These are phyloP conservation scores for Brassica juncea DNA, from an alignment of 345 rosid genomes.

Conservation along the genomic window DNA sequence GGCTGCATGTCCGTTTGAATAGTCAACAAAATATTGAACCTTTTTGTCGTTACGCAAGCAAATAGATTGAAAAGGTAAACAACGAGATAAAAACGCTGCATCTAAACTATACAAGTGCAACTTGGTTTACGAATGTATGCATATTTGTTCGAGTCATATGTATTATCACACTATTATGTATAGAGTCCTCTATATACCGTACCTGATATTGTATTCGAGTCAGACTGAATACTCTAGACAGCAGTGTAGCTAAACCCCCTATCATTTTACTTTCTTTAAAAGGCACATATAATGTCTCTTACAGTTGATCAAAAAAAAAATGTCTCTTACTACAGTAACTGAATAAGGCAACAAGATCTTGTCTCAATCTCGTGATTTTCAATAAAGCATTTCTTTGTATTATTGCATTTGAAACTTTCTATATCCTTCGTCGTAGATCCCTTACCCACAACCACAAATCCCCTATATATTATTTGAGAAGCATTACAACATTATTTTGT, in stretches of 20 bases:
- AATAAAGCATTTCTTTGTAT: constrained; percentile 20
- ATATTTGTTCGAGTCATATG: not conserved
- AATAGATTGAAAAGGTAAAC: not conserved
- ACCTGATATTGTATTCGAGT: not conserved
- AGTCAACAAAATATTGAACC: not conserved
- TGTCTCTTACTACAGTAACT: not conserved
- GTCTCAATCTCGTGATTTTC: constrained; percentile 15
- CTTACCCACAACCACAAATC: not conserved
- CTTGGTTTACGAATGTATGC: not conserved
- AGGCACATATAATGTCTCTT: not conserved
- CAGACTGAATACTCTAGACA: not conserved
- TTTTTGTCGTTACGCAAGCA: not conserved
- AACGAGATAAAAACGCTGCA: not conserved
- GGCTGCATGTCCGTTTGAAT: not conserved
- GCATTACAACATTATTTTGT: too few relatives aligned
- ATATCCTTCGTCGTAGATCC: not conserved
- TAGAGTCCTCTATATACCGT: not conserved
- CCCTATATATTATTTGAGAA: too few relatives aligned
- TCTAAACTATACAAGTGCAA: not conserved
- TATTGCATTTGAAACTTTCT: constrained; percentile 6
- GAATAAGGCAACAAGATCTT: constrained; percentile 11
- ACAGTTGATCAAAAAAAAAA: not conserved
- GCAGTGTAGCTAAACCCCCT: not conserved
- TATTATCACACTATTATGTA: not conserved
- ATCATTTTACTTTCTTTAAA: not conserved